A percentile compares a stretch with the other conserved stretches of the same genome.
Conservation (phyloP, 2,329 filamentous ascomycete species). For the Cercospora janseana region DNA sequence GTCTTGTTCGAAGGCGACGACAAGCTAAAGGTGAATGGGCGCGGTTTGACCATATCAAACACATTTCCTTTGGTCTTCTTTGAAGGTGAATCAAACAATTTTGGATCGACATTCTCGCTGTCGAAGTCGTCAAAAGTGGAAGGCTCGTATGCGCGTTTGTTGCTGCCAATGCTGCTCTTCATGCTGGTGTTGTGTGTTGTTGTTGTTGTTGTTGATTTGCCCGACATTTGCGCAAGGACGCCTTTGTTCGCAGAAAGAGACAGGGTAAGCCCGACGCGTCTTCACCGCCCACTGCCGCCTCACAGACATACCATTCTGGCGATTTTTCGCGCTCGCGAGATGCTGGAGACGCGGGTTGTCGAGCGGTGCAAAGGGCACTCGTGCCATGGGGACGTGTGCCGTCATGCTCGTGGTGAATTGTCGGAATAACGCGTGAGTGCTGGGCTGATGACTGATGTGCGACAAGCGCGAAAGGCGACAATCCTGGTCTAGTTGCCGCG, state of each 20-base stretch:
- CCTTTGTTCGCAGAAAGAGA: conserved; percentile 17
- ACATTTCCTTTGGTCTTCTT: conserved; percentile 53
- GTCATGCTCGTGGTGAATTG: conserved; percentile 26
- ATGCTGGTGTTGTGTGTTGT: conserved; percentile 25
- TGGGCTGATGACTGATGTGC: conserved; percentile 1
- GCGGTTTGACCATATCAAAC: conserved; percentile 35
- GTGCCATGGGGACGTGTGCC: conserved; percentile 39
- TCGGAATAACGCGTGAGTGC: conserved; percentile 6
- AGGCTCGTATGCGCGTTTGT: conserved; percentile 49
- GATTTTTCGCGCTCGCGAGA: conserved; percentile 73
- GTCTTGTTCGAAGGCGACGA: conserved; percentile 16
- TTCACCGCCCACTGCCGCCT: not conserved
- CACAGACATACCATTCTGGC: conserved; percentile 58
- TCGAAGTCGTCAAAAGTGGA: conserved; percentile 49
- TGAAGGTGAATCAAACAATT: conserved; percentile 49
- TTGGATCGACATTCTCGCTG: conserved; percentile 60
- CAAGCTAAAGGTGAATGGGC: conserved; percentile 42
- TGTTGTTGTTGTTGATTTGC: conserved; percentile 26
- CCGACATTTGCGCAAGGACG: conserved; percentile 25
- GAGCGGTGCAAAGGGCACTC: conserved; percentile 74
- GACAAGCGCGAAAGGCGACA: not conserved
- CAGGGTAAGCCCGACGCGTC: conserved; percentile 5
- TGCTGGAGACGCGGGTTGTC: conserved; percentile 67
- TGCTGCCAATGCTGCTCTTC: conserved; percentile 17
- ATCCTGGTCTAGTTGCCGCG: conserved; percentile 10